A percentile compares a stretch with the other conserved stretches of the same genome.
phyloP scores from a whole-genome alignment of 352 stramenopile species.

The Pythium vanterpoolii region DNA sequence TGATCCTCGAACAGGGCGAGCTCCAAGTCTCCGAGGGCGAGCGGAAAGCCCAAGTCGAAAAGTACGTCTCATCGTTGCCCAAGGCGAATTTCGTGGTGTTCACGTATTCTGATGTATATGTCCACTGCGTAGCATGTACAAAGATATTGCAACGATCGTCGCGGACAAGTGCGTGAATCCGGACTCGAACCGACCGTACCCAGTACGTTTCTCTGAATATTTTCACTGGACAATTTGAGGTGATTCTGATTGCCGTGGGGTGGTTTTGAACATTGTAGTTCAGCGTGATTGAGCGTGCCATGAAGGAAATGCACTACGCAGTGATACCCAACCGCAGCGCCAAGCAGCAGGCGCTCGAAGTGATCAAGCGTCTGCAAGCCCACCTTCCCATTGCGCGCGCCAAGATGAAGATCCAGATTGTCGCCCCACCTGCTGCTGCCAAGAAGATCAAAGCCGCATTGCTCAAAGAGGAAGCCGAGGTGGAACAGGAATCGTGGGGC shows the following conservation, averaged over 20 bases:
- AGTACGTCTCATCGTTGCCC: constrained; percentile 32
- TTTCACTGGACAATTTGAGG: neutral
- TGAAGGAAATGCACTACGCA: constrained; percentile 95
- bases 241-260: too few relatives aligned
- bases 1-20: constrained; percentile 96
- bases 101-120: neutral
- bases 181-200: constrained; percentile 93
- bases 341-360: constrained; percentile 97
- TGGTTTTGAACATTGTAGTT: constrained; percentile 35
- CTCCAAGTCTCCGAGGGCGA: constrained; percentile 97
- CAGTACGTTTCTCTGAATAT: constrained; percentile 34
- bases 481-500: constrained; percentile 58
- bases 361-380: constrained; percentile 92
- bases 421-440: constrained; percentile 41
- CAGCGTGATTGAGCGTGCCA: constrained; percentile 94
- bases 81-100: too few relatives aligned
- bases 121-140: constrained; percentile 67
- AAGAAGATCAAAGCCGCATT: constrained; percentile 62
- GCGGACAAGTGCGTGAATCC: constrained; percentile 97
- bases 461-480: constrained; percentile 57
- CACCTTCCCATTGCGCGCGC: constrained; percentile 95
- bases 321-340: constrained; percentile 93
- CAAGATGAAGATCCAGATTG: constrained; percentile 95
- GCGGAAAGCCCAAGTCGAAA: constrained; percentile 90
- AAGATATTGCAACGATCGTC: constrained; percentile 96